These are phyloP conservation scores for Rehmannia glutinosa DNA, from an alignment of 257 asterid genomes.

Conservation along the genomic window DNA sequence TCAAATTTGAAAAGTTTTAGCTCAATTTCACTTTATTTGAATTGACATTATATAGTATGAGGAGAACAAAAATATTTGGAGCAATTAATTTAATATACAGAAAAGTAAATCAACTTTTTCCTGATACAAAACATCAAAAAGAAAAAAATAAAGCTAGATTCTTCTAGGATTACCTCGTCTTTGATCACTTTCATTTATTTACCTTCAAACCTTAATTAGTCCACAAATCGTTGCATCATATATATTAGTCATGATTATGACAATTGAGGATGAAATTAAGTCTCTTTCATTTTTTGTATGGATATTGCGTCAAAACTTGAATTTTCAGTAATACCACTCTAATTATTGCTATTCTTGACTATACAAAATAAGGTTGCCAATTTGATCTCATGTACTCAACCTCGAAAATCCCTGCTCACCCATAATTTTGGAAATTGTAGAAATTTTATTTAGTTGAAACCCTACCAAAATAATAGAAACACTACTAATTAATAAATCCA, in stretches of 20 bases:
- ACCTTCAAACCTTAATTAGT: neutral
- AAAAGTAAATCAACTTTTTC: neutral
- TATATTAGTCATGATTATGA: conserved; percentile 6
- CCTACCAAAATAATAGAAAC: no score
- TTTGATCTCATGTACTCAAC: neutral
- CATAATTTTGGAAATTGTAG: no score
- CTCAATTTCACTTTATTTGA: no score
- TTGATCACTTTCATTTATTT: conserved; percentile 3
- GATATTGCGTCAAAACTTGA: neutral
- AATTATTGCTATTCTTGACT: neutral
- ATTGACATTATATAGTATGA: neutral
- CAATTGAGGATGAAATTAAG: neutral
- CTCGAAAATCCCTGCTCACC: neutral
- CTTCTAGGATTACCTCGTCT: neutral
- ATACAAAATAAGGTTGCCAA: neutral
- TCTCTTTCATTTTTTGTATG: no score
- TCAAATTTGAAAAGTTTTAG: no score
- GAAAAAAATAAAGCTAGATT: neutral
- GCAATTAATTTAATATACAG: no score
- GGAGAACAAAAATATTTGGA: neutral
- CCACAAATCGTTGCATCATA: conserved; percentile 20
- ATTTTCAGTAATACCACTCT: neutral
- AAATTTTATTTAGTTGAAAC: no score
- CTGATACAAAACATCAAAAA: no score
- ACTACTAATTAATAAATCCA: no score